phyloP scores from a whole-genome alignment of 306 rosid genomes.

The Cicer arietinum region DNA sequence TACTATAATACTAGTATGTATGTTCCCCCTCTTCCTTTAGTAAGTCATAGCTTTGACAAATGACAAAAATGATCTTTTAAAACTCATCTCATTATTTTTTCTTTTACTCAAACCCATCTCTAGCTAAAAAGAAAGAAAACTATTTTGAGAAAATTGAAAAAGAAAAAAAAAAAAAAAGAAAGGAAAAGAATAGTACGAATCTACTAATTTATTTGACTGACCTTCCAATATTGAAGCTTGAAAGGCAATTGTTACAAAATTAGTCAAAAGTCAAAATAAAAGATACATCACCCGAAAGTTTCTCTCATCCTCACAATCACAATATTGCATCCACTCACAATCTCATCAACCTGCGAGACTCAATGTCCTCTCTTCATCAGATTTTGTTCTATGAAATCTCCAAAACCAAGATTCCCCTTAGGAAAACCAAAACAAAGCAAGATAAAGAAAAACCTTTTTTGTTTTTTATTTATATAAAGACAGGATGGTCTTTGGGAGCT shows the following conservation, averaged over 20 bases:
- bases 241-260: constrained; percentile 22
- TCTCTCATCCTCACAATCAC: constrained; percentile 45
- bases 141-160: not conserved
- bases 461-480: constrained; percentile 10
- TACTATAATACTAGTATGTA: too few relatives aligned
- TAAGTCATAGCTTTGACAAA: too few relatives aligned
- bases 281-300: constrained; percentile 19
- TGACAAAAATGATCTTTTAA: too few relatives aligned
- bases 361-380: constrained; percentile 34
- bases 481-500: constrained; percentile 74
- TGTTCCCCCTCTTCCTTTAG: too few relatives aligned
- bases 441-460: not conserved
- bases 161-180: not conserved
- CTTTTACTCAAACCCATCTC: too few relatives aligned
- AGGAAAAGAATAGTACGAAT: not conserved
- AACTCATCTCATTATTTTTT: too few relatives aligned
- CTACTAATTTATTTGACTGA: not conserved
- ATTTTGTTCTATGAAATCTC: constrained; percentile 31
- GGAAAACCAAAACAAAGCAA: not conserved
- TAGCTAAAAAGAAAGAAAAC: not conserved
- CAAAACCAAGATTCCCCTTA: constrained; percentile 29
- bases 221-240: not conserved
- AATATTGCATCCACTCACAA: constrained; percentile 16
- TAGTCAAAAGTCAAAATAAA: constrained; percentile 33
- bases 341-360: not conserved